Conservation (phyloP, 1,284 basidiomycete genomes). For the Ceratorhiza oryzae-sativae region DNA sequence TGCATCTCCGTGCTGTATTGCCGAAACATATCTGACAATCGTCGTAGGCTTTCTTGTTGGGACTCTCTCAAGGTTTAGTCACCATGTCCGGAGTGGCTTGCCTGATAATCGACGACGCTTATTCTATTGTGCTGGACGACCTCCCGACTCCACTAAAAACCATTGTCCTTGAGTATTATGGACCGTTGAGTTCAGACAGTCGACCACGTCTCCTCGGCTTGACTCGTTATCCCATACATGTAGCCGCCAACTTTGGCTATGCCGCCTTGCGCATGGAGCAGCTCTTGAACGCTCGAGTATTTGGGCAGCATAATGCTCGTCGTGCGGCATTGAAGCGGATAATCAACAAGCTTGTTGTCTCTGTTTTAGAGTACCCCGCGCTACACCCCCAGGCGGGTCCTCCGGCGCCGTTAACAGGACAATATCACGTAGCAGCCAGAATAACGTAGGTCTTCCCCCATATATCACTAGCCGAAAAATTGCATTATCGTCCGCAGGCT, state of each 20-base stretch:
- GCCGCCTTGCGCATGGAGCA: conserved; percentile 35
- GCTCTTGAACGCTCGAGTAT: conserved; percentile 32
- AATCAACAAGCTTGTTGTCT: conserved; percentile 1
- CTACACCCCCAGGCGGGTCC: background rate
- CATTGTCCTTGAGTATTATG: conserved; percentile 23
- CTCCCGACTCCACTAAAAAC: conserved; percentile 5
- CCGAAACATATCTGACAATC: background rate
- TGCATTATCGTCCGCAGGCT: background rate
- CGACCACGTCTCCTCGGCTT: conserved; percentile 15
- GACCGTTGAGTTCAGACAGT: background rate
- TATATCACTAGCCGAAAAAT: background rate
- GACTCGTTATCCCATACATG: conserved; percentile 25
- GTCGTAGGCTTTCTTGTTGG: conserved; percentile 6
- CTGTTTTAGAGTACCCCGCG: conserved; percentile 18
- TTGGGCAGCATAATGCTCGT: background rate
- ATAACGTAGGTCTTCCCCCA: background rate
- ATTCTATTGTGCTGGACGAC: conserved; percentile 21
- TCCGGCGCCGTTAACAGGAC: background rate
- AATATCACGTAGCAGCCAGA: conserved; percentile 6
- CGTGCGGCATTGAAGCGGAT: background rate
- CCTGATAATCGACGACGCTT: conserved; percentile 22
- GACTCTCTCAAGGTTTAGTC: conserved; percentile 21
- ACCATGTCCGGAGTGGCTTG: background rate
- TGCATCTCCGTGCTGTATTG: background rate
- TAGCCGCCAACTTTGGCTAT: conserved; percentile 17